A percentile compares a stretch with the other conserved stretches of the same genome.
phyloP scores from a whole-genome alignment of 1,139 yeast genomes.

The Blastobotrys raffinosifermentans region DNA sequence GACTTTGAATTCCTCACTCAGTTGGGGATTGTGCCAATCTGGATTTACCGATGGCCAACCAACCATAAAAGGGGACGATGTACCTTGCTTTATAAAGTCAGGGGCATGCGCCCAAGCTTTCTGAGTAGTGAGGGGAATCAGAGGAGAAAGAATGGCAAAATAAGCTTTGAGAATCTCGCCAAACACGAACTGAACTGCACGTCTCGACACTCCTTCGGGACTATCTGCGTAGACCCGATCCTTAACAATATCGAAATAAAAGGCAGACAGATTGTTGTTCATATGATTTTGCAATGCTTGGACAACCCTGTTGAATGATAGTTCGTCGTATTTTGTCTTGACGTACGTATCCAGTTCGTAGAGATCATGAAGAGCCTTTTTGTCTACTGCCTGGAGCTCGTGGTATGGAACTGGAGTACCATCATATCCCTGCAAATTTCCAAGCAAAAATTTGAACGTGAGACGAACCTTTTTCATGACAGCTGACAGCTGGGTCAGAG shows the following conservation, averaged over 20 bases:
- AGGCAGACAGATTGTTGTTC: slow-evolving; percentile 69
- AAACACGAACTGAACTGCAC: slow-evolving; percentile 68
- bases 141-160: slow-evolving; percentile 65
- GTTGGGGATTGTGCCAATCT: slow-evolving; percentile 33
- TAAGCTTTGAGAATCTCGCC: slow-evolving; percentile 56
- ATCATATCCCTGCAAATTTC: slow-evolving; percentile 51
- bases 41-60: slow-evolving; percentile 39
- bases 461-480: slow-evolving; percentile 75
- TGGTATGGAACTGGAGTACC: slow-evolving; percentile 30
- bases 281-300: slow-evolving; percentile 64
- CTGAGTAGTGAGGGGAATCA: slow-evolving; percentile 76
- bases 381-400: slow-evolving; percentile 54
- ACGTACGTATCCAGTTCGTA: slow-evolving; percentile 42
- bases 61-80: slow-evolving; percentile 41
- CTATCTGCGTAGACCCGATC: slow-evolving; percentile 77
- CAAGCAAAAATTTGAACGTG: slow-evolving; percentile 73
- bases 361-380: slow-evolving; percentile 54
- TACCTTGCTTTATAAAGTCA: slow-evolving; percentile 29
- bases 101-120: slow-evolving; percentile 73
- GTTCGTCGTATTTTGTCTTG: slow-evolving; percentile 44
- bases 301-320: slow-evolving; percentile 60
- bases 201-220: slow-evolving; percentile 44
- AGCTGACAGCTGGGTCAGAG: slow-evolving; percentile 71
- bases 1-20: slow-evolving; percentile 32
- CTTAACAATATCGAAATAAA: slow-evolving; percentile 81